Evolutionary conservation across 495 filamentous ascomycete genomes (phyloP).

Genomic region (Talaromyces wortmannii): DNA sequence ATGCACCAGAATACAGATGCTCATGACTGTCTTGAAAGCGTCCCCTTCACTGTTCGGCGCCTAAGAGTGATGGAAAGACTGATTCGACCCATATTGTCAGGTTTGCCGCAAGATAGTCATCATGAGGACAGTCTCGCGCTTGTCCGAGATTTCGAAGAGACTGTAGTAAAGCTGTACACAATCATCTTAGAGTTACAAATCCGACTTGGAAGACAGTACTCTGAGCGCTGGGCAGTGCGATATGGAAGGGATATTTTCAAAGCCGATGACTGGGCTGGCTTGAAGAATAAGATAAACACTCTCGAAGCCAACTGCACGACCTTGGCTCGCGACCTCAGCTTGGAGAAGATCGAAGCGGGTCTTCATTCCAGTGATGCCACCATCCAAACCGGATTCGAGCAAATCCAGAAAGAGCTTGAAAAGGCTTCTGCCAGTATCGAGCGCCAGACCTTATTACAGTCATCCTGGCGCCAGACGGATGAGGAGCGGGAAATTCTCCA

Average conservation of each 20-base stretch:
- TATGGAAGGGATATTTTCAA: constrained; percentile 9
- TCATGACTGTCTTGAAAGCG: constrained; percentile 2
- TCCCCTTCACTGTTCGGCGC: constrained; percentile 4
- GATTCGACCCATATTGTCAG: background rate
- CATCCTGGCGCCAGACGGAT: background rate
- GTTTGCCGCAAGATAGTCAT: background rate
- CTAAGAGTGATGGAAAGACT: constrained; percentile 1
- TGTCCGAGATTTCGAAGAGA: background rate
- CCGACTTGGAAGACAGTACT: background rate
- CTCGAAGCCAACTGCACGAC: constrained; percentile 1
- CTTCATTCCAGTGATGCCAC: background rate
- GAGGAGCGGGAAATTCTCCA: background rate
- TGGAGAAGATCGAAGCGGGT: background rate
- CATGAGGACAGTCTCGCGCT: background rate
- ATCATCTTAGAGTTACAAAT: constrained; percentile 7
- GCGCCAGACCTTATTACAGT: background rate
- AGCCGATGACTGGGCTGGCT: constrained; percentile 5
- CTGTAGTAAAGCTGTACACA: constrained; percentile 2
- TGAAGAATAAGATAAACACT: constrained; percentile 2
- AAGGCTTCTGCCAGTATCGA: constrained; percentile 1
- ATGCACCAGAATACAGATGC: background rate
- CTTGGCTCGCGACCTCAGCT: background rate
- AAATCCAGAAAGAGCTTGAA: background rate
- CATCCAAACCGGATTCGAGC: background rate
- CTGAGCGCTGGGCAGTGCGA: background rate